Conservation (phyloP, 768 basidiomycete genomes). For the Calocera cornea region DNA sequence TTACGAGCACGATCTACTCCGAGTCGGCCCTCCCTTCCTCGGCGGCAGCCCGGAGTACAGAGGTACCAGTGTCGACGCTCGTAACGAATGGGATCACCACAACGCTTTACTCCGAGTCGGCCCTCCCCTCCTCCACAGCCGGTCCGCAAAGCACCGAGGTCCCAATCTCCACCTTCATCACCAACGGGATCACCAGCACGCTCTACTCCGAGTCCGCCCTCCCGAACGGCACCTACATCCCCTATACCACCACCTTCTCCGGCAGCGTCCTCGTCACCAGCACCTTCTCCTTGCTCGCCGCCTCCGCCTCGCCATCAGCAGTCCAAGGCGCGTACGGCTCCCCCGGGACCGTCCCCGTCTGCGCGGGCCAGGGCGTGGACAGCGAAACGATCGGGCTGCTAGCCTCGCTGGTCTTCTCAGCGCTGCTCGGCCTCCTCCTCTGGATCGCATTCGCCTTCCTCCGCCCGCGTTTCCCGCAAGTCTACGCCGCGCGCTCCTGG, state of each 20-base stretch:
- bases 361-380: conserved; percentile 54
- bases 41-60: too few relatives aligned
- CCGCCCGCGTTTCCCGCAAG: conserved; percentile 54
- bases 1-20: too few relatives aligned
- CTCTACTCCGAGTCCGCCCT: background rate
- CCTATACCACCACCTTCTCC: background rate
- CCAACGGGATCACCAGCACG: too few relatives aligned
- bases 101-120: background rate
- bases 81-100: background rate
- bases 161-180: too few relatives aligned
- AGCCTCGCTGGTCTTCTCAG: conserved; percentile 43
- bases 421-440: conserved; percentile 44
- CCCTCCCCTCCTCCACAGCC: background rate
- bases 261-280: background rate
- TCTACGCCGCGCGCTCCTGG: conserved; percentile 65
- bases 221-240: background rate
- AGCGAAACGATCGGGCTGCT: conserved; percentile 48
- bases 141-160: too few relatives aligned
- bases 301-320: background rate
- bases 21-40: too few relatives aligned
- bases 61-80: background rate
- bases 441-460: conserved; percentile 62
- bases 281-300: background rate
- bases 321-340: background rate
- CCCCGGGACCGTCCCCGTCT: conserved; percentile 27